phyloP scores from a whole-genome alignment of 306 rosid species.

The Ochetophila trinervis region DNA sequence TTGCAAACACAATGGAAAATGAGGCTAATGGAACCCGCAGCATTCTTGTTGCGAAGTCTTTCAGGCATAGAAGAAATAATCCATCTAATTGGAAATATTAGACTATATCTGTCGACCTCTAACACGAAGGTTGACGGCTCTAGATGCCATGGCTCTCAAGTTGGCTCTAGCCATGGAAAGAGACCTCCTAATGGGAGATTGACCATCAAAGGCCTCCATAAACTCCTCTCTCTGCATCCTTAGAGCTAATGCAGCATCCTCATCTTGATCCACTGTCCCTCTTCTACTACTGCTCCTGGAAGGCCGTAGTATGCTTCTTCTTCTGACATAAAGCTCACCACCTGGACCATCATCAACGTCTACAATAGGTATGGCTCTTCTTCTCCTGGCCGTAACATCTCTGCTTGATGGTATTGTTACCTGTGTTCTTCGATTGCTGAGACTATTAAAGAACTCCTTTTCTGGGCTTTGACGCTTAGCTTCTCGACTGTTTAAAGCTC shows the following conservation, averaged over 20 bases:
- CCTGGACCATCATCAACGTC: no score
- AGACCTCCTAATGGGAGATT: slow-evolving; percentile 20
- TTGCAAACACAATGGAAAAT: no score
- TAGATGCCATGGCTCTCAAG: slow-evolving; percentile 70
- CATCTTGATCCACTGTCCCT: slow-evolving; percentile 54
- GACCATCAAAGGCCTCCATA: slow-evolving; percentile 43
- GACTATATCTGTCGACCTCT: slow-evolving; percentile 32
- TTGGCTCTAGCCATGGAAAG: slow-evolving; percentile 49
- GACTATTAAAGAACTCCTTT: slow-evolving; percentile 36
- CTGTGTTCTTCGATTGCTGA: slow-evolving; percentile 36
- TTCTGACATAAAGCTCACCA: slow-evolving; percentile 30
- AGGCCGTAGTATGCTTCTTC: slow-evolving; percentile 11
- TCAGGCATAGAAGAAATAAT: background rate
- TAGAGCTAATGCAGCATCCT: slow-evolving; percentile 81
- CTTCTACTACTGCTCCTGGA: slow-evolving; percentile 38
- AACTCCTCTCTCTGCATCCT: slow-evolving; percentile 93
- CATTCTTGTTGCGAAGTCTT: background rate
- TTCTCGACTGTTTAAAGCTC: slow-evolving; percentile 36
- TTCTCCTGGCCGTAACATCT: slow-evolving; percentile 36
- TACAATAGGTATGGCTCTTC: slow-evolving; percentile 23
- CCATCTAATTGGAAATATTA: background rate
- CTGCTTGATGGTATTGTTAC: slow-evolving; percentile 27
- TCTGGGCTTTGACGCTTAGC: slow-evolving; percentile 34
- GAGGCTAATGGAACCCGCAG: background rate
- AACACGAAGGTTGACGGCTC: slow-evolving; percentile 49